phyloP scores from a whole-genome alignment of 1,284 basidiomycete genomes.

The Marasmius fiardii region DNA sequence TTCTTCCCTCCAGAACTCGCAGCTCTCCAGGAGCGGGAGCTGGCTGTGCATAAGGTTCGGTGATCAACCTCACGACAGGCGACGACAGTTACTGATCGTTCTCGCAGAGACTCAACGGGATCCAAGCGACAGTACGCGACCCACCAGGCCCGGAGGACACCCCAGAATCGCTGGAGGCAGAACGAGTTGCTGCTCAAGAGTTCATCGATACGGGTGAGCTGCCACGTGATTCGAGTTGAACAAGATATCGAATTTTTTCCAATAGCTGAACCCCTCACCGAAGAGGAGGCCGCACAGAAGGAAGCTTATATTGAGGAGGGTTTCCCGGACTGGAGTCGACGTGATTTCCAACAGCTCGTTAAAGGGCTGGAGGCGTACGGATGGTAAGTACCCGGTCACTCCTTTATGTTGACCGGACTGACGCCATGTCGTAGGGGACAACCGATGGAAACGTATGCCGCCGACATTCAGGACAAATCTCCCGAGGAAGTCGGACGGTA shows the following conservation, averaged over 20 bases:
- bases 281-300: constrained; percentile 81
- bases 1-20: constrained; percentile 88
- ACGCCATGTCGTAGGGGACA: constrained; percentile 50
- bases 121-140: constrained; percentile 72
- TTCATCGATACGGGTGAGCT: constrained; percentile 76
- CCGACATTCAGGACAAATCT: constrained; percentile 87
- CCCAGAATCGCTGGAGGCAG: constrained; percentile 83
- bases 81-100: neutral
- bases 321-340: constrained; percentile 88
- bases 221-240: neutral
- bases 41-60: constrained; percentile 73
- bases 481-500: constrained; percentile 82
- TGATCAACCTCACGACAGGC: neutral
- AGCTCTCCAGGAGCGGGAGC: constrained; percentile 87
- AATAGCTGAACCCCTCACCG: constrained; percentile 81
- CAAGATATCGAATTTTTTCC: no score
- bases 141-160: constrained; percentile 67
- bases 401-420: neutral
- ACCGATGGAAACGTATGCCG: constrained; percentile 73
- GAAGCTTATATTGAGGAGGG: constrained; percentile 77
- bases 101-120: constrained; percentile 65
- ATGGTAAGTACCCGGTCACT: constrained; percentile 55
- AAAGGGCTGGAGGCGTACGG: constrained; percentile 82
- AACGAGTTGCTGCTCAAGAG: constrained; percentile 79
- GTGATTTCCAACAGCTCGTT: constrained; percentile 93